Evolutionary conservation across 2,329 filamentous ascomycete genomes (phyloP).

Genomic region (Alternaria infectoria): DNA sequence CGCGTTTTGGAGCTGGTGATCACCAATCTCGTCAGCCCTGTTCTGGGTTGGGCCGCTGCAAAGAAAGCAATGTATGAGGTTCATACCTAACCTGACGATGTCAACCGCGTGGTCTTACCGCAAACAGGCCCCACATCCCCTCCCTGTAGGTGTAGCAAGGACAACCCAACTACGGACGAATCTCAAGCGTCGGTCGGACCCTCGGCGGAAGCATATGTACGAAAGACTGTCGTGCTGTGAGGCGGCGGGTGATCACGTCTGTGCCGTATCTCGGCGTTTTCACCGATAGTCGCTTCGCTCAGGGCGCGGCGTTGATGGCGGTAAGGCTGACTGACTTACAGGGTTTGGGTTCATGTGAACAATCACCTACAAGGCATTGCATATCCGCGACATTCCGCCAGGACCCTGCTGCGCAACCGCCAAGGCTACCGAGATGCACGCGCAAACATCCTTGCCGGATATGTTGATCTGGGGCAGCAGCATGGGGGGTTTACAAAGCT

Average conservation of each 20-base stretch:
- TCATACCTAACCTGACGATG: neutral
- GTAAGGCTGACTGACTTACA: neutral
- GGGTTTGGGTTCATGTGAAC: neutral
- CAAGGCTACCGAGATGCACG: neutral
- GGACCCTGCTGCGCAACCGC: neutral
- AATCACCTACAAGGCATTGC: neutral
- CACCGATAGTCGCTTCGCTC: neutral
- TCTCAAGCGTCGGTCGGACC: neutral
- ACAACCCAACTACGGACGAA: neutral
- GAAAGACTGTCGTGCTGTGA: neutral
- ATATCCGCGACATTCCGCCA: constrained; percentile 1
- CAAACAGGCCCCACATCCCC: neutral
- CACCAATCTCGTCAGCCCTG: neutral
- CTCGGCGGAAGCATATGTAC: neutral
- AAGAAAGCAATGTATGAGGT: neutral
- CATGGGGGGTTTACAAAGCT: neutral
- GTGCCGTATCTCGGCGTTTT: neutral
- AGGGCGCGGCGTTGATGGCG: neutral
- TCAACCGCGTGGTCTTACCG: neutral
- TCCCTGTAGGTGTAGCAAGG: neutral
- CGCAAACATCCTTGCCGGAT: neutral
- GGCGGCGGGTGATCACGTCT: neutral
- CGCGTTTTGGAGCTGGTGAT: neutral
- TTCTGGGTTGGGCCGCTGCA: neutral
- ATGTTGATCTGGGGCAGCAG: neutral